phyloP scores from a whole-genome alignment of 2,329 filamentous ascomycete species.

The Mycosphaerelloides madeirae region DNA sequence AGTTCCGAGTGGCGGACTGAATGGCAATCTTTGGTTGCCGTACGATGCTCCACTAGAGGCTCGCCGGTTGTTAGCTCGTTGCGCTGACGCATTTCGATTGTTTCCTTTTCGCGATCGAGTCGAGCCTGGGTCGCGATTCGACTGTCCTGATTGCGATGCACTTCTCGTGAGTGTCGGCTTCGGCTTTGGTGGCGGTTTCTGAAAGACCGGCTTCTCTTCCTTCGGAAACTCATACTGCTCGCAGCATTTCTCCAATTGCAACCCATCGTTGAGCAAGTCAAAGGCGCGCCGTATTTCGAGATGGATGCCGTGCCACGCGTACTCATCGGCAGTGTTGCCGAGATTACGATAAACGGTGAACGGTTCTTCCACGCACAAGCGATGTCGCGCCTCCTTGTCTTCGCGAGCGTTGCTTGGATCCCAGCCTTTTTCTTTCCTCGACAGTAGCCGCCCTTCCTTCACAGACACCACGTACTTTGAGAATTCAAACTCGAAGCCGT shows the following conservation, averaged over 20 bases:
- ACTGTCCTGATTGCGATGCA: slow-evolving; percentile 44
- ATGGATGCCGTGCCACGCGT: slow-evolving; percentile 86
- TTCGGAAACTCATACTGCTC: slow-evolving; percentile 84
- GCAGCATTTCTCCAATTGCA: slow-evolving; percentile 76
- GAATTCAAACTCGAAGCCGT: slow-evolving; percentile 89
- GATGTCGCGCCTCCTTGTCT: slow-evolving; percentile 55
- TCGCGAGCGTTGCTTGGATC: slow-evolving; percentile 51
- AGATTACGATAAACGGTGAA: slow-evolving; percentile 88
- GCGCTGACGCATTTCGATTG: slow-evolving; percentile 45
- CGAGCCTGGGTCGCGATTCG: slow-evolving; percentile 42
- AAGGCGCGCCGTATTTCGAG: slow-evolving; percentile 85
- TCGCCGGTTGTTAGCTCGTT: slow-evolving; percentile 49
- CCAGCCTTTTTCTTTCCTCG: slow-evolving; percentile 86
- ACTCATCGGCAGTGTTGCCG: slow-evolving; percentile 94
- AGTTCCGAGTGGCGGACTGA: slow-evolving; percentile 41
- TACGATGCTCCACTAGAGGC: slow-evolving; percentile 54
- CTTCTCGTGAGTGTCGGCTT: slow-evolving; percentile 50
- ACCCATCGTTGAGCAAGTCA: slow-evolving; percentile 66
- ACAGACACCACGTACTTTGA: slow-evolving; percentile 80
- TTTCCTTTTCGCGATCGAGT: slow-evolving; percentile 26
- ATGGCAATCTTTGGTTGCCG: slow-evolving; percentile 30
- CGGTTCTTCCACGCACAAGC: slow-evolving; percentile 91
- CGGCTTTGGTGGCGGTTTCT: slow-evolving; percentile 53
- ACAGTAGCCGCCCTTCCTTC: slow-evolving; percentile 69
- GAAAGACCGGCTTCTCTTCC: slow-evolving; percentile 60